Evolutionary conservation across 768 basidiomycete species (phyloP), one percentile per base, ranked within the genome.

Genomic region (Xerocomus potaroensis): DNA sequence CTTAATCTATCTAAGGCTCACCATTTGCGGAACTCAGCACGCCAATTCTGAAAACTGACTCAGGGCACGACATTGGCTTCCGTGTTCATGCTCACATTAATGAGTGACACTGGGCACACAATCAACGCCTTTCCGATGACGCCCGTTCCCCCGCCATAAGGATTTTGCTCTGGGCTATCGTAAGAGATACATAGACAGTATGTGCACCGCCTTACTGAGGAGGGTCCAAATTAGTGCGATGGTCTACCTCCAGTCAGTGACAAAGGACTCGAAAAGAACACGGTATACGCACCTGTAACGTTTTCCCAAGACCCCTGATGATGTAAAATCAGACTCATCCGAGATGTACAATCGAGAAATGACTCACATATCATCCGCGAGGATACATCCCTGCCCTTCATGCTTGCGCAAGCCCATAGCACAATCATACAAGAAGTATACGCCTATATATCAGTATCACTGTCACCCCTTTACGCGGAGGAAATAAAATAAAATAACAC

Each of bases 251-350:
- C 8, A 26, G 37, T 68, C 15, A 59, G 41, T 34, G 8, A 42
- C 16, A 23, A 27, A 19, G 26, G 41, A 38, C 38, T 42, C 31
- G 16, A 49, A 29, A 19, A 4, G 15, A 24, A 44, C 16, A 29
- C 11, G 23, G 23, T 31, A n/a, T n/a, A 32, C 64, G 43, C 41
- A 78, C 87, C 72, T 91, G 89, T 8, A 92, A 68, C 1, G 93
- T 96, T 72, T 99, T 99, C n/a, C 96, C 96, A 41, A 99, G 79
- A 41, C 95, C 95, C 94, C 94, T 85, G 72, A 16, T n/a, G n/a
- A n/a, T n/a, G n/a, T n/a, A n/a, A n/a, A n/a, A n/a, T n/a, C n/a
- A n/a, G n/a, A n/a, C n/a, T n/a, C n/a, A n/a, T n/a, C n/a, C n/a
- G n/a, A n/a, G n/a, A n/a, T n/a, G n/a, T n/a, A n/a, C 16, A 15